These are phyloP conservation scores for Westerdykella aurantiaca DNA, from an alignment of 2,329 filamentous ascomycete species.

Conservation along the genomic window DNA sequence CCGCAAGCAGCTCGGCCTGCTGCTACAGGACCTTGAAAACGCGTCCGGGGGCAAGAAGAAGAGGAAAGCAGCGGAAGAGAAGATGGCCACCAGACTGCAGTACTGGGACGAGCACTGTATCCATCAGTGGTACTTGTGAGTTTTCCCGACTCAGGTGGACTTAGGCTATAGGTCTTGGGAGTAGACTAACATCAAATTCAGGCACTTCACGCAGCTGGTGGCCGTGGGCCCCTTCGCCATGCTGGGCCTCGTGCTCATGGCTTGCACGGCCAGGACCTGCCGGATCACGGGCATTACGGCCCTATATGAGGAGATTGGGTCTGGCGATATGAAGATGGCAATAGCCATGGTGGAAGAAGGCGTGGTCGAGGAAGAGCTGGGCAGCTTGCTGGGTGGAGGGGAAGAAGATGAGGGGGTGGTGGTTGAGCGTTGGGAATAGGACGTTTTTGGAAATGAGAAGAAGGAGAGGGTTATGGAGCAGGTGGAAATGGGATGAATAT, in stretches of 20 bases:
- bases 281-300: conserved; percentile 38
- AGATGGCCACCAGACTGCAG: conserved; percentile 26
- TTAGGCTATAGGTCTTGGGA: not conserved
- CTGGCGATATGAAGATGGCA: conserved; percentile 39
- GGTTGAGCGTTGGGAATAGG: conserved; percentile 21
- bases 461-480: too few species aligned
- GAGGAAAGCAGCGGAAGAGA: conserved; percentile 14
- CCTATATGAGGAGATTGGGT: conserved; percentile 39
- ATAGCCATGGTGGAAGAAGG: conserved; percentile 41
- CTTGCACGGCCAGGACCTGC: conserved; percentile 38
- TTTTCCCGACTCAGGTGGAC: conserved; percentile 1
- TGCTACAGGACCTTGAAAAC: conserved; percentile 40
- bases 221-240: conserved; percentile 43
- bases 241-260: conserved; percentile 43
- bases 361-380: conserved; percentile 28
- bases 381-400: conserved; percentile 18
- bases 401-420: conserved; percentile 32
- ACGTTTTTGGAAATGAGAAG: not conserved
- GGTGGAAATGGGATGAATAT: too few species aligned
- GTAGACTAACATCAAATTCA: conserved; percentile 7
- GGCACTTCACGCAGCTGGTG: conserved; percentile 42
- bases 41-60: conserved; percentile 4
- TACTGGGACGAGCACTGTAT: conserved; percentile 38
- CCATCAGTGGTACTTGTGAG: conserved; percentile 35
- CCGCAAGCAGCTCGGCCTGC: conserved; percentile 57